These are phyloP conservation scores for Russula vinacea DNA, from an alignment of 768 basidiomycete species.

Conservation along the genomic window DNA sequence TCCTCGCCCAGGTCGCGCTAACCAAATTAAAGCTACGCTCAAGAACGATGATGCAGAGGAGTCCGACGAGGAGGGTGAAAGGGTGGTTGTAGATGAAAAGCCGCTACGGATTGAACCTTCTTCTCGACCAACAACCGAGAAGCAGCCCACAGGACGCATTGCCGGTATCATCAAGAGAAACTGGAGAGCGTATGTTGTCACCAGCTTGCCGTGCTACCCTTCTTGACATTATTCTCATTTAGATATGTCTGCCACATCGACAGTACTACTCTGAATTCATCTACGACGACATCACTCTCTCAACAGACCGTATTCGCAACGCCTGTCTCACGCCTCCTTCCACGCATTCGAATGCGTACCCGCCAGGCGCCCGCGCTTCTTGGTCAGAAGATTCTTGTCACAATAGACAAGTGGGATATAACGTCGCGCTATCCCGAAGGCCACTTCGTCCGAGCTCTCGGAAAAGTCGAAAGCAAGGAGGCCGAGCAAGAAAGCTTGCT, in stretches of 20 bases:
- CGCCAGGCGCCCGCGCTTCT: conserved; percentile 88
- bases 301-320: conserved; percentile 93
- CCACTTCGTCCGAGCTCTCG: conserved; percentile 91
- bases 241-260: conserved; percentile 97
- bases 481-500: conserved; percentile 93
- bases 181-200: conserved; percentile 80
- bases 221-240: conserved; percentile 16
- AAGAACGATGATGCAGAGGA: conserved; percentile 86
- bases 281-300: conserved; percentile 71
- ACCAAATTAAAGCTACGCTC: conserved; percentile 54
- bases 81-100: conserved; percentile 36
- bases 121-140: conserved; percentile 46
- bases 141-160: conserved; percentile 87
- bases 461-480: conserved; percentile 89
- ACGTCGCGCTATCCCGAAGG: conserved; percentile 93
- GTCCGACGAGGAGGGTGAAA: conserved; percentile 57
- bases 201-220: background rate
- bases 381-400: conserved; percentile 92
- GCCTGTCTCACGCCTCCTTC: conserved; percentile 86
- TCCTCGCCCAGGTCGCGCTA: background rate
- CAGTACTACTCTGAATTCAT: conserved; percentile 77
- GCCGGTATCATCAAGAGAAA: conserved; percentile 93
- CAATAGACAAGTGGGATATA: conserved; percentile 88
- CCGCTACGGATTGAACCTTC: conserved; percentile 31
- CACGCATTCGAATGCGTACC: conserved; percentile 90